Evolutionary conservation across 805 yeast genomes (phyloP).

Genomic region (Hanseniaspora pseudoguilliermondii): DNA sequence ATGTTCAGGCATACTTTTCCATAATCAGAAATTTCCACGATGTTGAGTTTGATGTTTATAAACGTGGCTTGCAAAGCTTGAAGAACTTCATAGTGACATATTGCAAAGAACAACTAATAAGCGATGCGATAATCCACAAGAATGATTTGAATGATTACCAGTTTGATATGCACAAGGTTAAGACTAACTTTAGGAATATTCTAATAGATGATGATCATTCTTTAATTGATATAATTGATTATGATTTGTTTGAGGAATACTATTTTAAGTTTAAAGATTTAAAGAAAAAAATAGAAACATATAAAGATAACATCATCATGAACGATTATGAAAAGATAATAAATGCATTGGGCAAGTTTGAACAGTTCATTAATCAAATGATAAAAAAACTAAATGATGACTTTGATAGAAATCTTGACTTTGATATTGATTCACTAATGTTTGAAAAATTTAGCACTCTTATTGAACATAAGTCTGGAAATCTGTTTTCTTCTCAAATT

Average conservation of each 20-base stretch:
- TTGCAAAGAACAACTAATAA: background rate
- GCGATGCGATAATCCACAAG: background rate
- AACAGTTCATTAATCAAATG: background rate
- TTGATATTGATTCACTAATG: constrained; percentile 10
- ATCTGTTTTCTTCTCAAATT: background rate
- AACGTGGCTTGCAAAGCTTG: background rate
- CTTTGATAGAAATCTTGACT: background rate
- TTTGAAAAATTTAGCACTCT: background rate
- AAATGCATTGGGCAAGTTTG: background rate
- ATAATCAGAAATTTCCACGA: background rate
- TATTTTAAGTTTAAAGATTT: constrained; percentile 25
- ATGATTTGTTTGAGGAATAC: constrained; percentile 21
- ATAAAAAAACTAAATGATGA: background rate
- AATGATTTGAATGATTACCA: background rate
- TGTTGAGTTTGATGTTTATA: background rate
- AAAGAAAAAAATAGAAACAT: constrained; percentile 16
- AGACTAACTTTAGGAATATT: constrained; percentile 18
- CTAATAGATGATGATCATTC: constrained; percentile 16
- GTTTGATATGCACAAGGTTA: background rate
- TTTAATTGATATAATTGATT: constrained; percentile 28
- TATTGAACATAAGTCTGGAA: background rate
- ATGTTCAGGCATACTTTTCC: constrained; percentile 2
- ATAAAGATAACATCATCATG: constrained; percentile 14
- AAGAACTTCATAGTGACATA: background rate
- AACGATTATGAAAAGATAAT: background rate